phyloP scores from a whole-genome alignment of 2,329 filamentous ascomycete genomes.

The Calonectria hawksworthii region DNA sequence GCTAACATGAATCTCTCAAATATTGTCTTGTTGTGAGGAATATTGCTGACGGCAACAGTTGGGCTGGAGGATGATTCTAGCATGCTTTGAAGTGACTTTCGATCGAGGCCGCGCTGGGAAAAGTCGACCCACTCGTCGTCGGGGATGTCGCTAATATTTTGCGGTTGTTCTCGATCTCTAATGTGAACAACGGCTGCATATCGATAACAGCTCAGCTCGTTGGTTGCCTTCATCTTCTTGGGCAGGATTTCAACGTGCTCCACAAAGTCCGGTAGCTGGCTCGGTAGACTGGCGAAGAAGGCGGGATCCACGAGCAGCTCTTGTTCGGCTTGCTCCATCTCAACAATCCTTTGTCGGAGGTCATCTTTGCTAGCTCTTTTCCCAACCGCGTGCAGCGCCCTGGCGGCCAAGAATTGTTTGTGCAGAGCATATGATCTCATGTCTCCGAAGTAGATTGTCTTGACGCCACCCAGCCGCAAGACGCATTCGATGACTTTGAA shows the following conservation, averaged over 20 bases:
- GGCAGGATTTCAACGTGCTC: not conserved
- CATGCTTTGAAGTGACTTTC: not conserved
- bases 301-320: not conserved
- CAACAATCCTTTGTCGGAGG: conserved; percentile 23
- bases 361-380: conserved; percentile 6
- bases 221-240: not conserved
- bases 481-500: conserved; percentile 29
- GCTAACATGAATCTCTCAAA: conserved; percentile 15
- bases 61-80: not conserved
- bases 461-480: not conserved
- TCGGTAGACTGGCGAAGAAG: not conserved
- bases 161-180: not conserved
- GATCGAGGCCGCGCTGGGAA: not conserved
- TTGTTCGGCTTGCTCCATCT: conserved; percentile 18
- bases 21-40: not conserved
- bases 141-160: not conserved
- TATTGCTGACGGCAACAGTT: not conserved
- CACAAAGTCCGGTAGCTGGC: not conserved
- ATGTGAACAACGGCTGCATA: not conserved
- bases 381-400: conserved; percentile 15
- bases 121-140: not conserved
- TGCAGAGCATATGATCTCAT: conserved; percentile 37
- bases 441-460: conserved; percentile 39
- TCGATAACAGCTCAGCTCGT: not conserved
- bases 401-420: conserved; percentile 31